Base-by-base conservation (phyloP, 179 eudicot genomes). In the Corrigiola litoralis region DNA sequence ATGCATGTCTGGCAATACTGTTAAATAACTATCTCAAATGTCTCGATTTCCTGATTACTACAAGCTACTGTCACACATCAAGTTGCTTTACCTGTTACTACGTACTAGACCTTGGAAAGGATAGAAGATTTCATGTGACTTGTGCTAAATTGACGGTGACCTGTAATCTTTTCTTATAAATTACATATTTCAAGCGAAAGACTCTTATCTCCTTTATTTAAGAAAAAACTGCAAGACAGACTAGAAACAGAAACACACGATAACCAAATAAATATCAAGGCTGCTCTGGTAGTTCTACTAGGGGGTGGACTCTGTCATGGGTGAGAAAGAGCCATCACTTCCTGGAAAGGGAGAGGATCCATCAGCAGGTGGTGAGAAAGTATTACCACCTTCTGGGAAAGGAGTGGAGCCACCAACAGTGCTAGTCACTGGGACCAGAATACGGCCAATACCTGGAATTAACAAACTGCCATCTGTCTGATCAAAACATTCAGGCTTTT, bases 381-480 rank as follows among this genome's bases (percentile, higher is more conserved):
- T 58, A 46, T 80, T 80, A 9, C 77, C 67, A 75, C 52, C 38
- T 6, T 57, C 72, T 0, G 62, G 42, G 3, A 29, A 13, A 45
- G 9, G 4, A 24, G 28, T 16, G 2, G 45, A 34, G 62, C 28
- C 61, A 13, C 44, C 61, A 34, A 58, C 62, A 10, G 31, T 58
- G 16, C 62, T 46, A 1, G 58, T 70, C 4, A 61, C 53, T 2
- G 88, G 86, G 46, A 69, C 41, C 66, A 77, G 42, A 61, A 70
- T 69, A 28, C 81, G 72, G 12, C 89, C 89, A 2, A 79, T 12
- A 17, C 81, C 86, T 0, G 89, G 84, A 51, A 79, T 41, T 4
- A 79, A 62, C 33, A 75, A 71, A n/a, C 74, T 75, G 18, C 86
- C 77, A 45, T 82, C 84, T 6, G 58, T 71, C 5, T 36, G 44